Conservation (phyloP, 768 basidiomycete species). For the Pleurotus giganteus region DNA sequence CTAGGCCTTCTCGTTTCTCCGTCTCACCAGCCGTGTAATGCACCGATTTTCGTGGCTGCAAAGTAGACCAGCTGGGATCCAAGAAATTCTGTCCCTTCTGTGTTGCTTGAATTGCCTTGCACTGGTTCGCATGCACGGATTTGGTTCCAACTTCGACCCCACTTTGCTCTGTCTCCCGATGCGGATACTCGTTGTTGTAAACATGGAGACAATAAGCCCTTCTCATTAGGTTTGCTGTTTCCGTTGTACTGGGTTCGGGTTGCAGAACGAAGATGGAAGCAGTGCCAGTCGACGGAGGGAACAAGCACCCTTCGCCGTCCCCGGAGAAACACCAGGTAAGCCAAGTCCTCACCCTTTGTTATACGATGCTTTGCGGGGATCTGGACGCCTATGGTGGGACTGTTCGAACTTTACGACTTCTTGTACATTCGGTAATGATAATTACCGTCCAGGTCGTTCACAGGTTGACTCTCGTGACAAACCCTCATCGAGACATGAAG, state of each 20-base stretch:
- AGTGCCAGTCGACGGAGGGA: background rate
- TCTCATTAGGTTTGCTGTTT: background rate
- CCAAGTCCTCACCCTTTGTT: background rate
- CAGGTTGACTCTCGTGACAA: background rate
- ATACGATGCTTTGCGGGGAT: constrained; percentile 1
- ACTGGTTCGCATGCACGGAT: too few species aligned
- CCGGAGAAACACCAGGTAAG: background rate
- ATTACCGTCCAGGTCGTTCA: background rate
- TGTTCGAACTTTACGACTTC: background rate
- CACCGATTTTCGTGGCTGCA: too few species aligned
- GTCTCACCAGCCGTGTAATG: too few species aligned
- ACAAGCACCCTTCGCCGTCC: background rate
- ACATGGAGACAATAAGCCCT: constrained; percentile 4
- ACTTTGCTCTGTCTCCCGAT: too few species aligned
- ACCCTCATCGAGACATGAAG: background rate
- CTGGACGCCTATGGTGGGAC: background rate
- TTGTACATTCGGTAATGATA: background rate
- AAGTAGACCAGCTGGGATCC: too few species aligned
- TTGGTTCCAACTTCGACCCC: too few species aligned
- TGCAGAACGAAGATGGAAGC: background rate
- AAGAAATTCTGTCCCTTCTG: too few species aligned
- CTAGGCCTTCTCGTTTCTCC: too few species aligned
- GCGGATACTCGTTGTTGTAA: background rate
- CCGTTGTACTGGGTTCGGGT: background rate
- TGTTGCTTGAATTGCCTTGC: too few species aligned